Percentiles rank a stretch among this genome's conserved stretches.
These are phyloP conservation scores for Dactylonectria macrodidyma DNA, from an alignment of 2,329 filamentous ascomycete species.

Conservation along the genomic window DNA sequence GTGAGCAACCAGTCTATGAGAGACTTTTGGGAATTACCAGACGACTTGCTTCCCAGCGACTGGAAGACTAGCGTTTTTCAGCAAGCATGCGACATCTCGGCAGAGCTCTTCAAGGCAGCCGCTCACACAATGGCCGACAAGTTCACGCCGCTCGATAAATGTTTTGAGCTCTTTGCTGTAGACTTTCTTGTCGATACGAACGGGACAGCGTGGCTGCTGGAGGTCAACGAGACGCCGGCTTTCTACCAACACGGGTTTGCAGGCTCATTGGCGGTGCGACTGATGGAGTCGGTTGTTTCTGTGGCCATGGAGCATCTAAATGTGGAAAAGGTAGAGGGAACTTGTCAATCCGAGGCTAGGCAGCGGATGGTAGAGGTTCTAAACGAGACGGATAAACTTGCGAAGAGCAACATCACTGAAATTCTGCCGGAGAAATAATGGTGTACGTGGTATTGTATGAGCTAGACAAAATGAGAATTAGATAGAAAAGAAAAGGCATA, in stretches of 20 bases:
- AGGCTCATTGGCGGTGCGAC: slow-evolving; percentile 49
- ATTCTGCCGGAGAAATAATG: slow-evolving; percentile 33
- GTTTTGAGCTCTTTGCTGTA: slow-evolving; percentile 56
- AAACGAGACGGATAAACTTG: slow-evolving; percentile 38
- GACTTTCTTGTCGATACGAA: slow-evolving; percentile 54
- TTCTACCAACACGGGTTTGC: slow-evolving; percentile 55
- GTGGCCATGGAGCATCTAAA: slow-evolving; percentile 55
- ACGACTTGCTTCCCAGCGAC: slow-evolving; percentile 48
- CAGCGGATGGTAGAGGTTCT: slow-evolving; percentile 39
- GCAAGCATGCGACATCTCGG: slow-evolving; percentile 53
- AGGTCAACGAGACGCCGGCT: slow-evolving; percentile 57
- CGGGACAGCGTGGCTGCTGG: slow-evolving; percentile 54
- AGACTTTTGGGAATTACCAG: slow-evolving; percentile 50
- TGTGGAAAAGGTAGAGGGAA: neutral
- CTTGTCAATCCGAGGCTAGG: neutral
- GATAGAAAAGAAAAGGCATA: neutral
- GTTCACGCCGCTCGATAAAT: slow-evolving; percentile 54
- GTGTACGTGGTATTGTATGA: slow-evolving; percentile 49
- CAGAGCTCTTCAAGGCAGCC: slow-evolving; percentile 53
- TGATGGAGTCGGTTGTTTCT: slow-evolving; percentile 56
- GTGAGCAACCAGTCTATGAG: slow-evolving; percentile 52
- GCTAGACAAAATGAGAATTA: neutral
- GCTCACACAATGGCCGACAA: slow-evolving; percentile 57
- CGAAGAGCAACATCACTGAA: slow-evolving; percentile 43
- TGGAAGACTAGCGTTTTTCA: slow-evolving; percentile 54